Percentiles rank a stretch among this genome's conserved stretches.
These are phyloP conservation scores for Triticum monococcum DNA, from an alignment of 176 grass and related monocot genomes.

Conservation along the genomic window DNA sequence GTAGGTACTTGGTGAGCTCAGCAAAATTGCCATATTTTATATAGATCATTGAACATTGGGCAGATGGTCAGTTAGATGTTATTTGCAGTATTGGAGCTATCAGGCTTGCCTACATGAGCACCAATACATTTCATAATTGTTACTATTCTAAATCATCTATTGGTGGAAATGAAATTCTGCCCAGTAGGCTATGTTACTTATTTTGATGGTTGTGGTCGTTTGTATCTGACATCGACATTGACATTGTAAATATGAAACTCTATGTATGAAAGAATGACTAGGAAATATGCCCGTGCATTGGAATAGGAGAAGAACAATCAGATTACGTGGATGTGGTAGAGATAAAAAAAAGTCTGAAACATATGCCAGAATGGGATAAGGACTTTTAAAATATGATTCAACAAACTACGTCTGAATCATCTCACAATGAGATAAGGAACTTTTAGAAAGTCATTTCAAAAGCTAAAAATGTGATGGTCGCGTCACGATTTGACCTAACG, in stretches of 20 bases:
- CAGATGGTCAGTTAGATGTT: background rate
- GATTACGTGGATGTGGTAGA: no score
- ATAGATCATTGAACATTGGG: background rate
- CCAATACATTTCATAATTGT: background rate
- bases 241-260: background rate
- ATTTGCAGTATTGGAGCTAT: background rate
- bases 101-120: background rate
- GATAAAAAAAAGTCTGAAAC: no score
- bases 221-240: background rate
- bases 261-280: background rate
- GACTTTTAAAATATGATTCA: no score
- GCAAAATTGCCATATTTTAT: background rate
- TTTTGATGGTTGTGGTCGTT: constrained; percentile 2
- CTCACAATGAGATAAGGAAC: no score
- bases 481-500: no score
- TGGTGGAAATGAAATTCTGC: background rate
- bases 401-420: no score
- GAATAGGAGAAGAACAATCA: no score
- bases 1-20: background rate
- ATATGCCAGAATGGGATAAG: no score
- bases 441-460: no score
- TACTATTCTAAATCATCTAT: background rate
- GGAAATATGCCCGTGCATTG: no score
- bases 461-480: no score
- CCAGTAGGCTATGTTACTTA: background rate